Base-by-base conservation (phyloP, 2,329 filamentous ascomycete species). In the Fusarium brachygibbosum region DNA sequence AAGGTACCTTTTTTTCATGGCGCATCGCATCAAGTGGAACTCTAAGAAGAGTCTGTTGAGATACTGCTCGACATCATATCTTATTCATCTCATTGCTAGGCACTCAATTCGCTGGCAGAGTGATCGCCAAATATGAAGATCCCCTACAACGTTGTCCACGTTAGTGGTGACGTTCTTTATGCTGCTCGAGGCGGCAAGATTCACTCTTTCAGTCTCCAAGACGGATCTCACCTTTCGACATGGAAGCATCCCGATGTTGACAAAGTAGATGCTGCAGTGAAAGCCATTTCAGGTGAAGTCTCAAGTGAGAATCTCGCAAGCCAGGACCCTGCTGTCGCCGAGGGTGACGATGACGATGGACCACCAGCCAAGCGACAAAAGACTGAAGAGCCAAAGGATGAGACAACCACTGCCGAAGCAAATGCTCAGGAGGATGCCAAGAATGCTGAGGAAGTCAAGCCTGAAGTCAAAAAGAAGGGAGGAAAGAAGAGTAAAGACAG, bases 171-270 rank as follows among this genome's bases (percentile, higher is more conserved):
- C 70, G 79, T 91, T 21, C 79, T 98, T 19, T 85, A 97, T 71
- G 92, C 91, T 37, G 92, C 93, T 28, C 89, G 90, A 64, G 93
- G 93, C 16, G 87, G 90, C 48, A 87, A 85, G 72, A 87, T 98
- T 55, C 87, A 93, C 74, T 87, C 88, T 4, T 91, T 93, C 77
- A 84, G 84, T 74, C 80, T 90, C 9, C 75, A 81, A n/a, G 83
- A 87, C 64, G 87, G 89, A 32, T 79, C 82, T 48, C 82, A 88
- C 52, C 77, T 93, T 19, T 88, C 87, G 42, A 82, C 84, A 74
- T 94, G 91, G 91, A 82, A 81, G 58, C 83, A 86, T 63, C 83
- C 84, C 9, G 78, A 82, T 68, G 76, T 79, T 51, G 75, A 77
- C 54, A 78, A 79, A 58, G 70, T 76, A 62, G 74, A 76, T 25